Evolutionary conservation across 2,329 filamentous ascomycete genomes (phyloP), one percentile per base, ranked within the genome.

Genomic region (Pseudogymnoascus sp.): DNA sequence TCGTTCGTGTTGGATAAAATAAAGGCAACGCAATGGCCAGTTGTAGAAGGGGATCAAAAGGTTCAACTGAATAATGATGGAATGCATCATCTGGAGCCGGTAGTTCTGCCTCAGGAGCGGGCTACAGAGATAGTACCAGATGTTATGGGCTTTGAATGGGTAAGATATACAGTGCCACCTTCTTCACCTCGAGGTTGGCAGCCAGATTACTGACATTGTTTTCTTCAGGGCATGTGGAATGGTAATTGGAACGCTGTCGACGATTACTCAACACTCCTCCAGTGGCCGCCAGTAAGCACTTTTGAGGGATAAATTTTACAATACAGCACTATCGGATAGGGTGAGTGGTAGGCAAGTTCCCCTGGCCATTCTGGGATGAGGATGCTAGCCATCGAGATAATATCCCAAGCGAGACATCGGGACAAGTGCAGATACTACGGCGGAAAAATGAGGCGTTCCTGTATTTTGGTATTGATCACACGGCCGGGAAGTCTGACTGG

Each of bases 1-100:
- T 67, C 65, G 4, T 65, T 67, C 8, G 53, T 67, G 6, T 5
- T 65, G 10, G 33, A 42, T 13, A 65, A 63, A 31, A 53, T 63
- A 3, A 60, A 42, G 50, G 26, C 50, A 19, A 57, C 50, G 50
- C 50, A 62, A 47, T 31, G 40, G n/a, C 28, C 42, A 62, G 59
- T 57, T 4, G 10, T 7, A 8, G 38, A 21, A n/a, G 40, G 3
- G 9, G 28, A 57, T 15, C 1, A 6, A 15, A 57, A 35, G 50
- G n/a, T 35, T 33, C 50, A 57, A 35, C 17, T 21, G 28, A 57
- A 13, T 8, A 57, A 35, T 21, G 50, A 57, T 15, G 17, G 4
- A 15, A 13, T 33, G 10, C 50, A 35, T 5, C 50, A 35, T 33
- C 28, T 35, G 5, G 50, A 57, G 10, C 50, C 50, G 17, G 50